Base-by-base conservation (phyloP, 1,284 basidiomycete genomes). In the Pseudozyma sp. region DNA sequence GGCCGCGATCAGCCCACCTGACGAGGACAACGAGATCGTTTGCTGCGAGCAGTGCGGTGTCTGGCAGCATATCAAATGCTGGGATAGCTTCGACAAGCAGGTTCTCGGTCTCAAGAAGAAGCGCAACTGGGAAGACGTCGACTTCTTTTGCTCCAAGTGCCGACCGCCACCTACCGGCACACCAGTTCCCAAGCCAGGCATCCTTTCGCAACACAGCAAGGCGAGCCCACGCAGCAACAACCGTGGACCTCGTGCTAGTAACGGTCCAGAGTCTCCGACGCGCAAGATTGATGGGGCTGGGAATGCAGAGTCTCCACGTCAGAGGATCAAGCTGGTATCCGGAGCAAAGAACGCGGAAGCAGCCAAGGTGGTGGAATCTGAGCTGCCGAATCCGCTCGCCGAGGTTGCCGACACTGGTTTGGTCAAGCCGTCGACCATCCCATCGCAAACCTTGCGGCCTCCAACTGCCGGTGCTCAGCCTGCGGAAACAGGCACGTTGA, bases 41-140 rank as follows among this genome's bases (percentile, higher is more conserved):
- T 92, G 89, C 48, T 95, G 93, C 80, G 92, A 91, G 39, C 82
- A 86, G 47, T 95, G 93, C 84, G 89, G 88, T 19, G 91, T 90
- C 78, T 95, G 93, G 93, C 73, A 82, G 55, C 77, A 84, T 53
- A 70, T 85, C 49, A 73, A 76, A 14, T 86, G 86, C 62, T 86
- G 85, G 79, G 70, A 81, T 40, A 56, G 67, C 34, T 76, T 76
- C 35, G 85, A 86, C 68, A 70, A 69, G 47, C 62, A 61, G 44
- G 54, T 50, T n/a, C 43, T 59, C 39, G 58, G 59, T 25, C 53
- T 60, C 21, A 69, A 61, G 49, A 68, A 76, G 68, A 71, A 60
- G 31, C 69, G 79, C 13, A 60, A 79, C 50, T 83, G 81, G 81
- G 78, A 78, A 16, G 21, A 49, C 5, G 69, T 63, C 25, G 79